Conservation (phyloP, 2,329 filamentous ascomycete genomes). For the Sarocladium kiliense region DNA sequence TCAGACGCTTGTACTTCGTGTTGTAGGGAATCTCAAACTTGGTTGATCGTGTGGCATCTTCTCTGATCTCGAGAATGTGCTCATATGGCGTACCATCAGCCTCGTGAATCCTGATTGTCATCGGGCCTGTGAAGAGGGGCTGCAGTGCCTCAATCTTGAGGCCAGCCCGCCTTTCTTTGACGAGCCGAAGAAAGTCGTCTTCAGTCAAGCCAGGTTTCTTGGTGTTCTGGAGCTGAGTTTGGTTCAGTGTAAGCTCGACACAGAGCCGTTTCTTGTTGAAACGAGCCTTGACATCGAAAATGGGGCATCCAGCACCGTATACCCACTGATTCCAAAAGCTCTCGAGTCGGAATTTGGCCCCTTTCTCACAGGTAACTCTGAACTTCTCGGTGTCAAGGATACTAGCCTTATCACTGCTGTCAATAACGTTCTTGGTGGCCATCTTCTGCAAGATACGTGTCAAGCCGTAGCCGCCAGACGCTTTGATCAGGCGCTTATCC, state of each 20-base stretch:
- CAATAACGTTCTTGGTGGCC: slow-evolving; percentile 76
- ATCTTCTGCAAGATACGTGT: slow-evolving; percentile 81
- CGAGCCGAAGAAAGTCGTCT: slow-evolving; percentile 74
- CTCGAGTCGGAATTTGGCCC: slow-evolving; percentile 81
- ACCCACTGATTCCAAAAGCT: slow-evolving; percentile 95
- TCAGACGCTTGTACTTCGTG: slow-evolving; percentile 96
- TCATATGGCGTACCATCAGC: slow-evolving; percentile 97
- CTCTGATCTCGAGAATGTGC: slow-evolving; percentile 93
- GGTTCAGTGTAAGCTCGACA: slow-evolving; percentile 84
- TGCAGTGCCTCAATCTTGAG: slow-evolving; percentile 67
- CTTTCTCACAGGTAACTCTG: slow-evolving; percentile 78
- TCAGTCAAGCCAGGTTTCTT: slow-evolving; percentile 54
- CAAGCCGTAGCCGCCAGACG: slow-evolving; percentile 74
- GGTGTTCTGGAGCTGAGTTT: slow-evolving; percentile 45
- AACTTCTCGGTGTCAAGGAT: slow-evolving; percentile 74
- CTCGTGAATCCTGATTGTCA: slow-evolving; percentile 97
- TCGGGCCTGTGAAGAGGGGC: slow-evolving; percentile 85
- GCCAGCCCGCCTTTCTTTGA: slow-evolving; percentile 70
- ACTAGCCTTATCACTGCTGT: slow-evolving; percentile 56
- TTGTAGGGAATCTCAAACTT: slow-evolving; percentile 97
- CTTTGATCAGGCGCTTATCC: slow-evolving; percentile 85
- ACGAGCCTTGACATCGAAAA: slow-evolving; percentile 77
- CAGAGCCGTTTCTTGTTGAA: slow-evolving; percentile 98
- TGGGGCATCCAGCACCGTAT: slow-evolving; percentile 78
- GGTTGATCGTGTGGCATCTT: slow-evolving; percentile 65